phyloP scores from a whole-genome alignment of 1,139 yeast genomes.

The Blastobotrys raffinosifermentans region DNA sequence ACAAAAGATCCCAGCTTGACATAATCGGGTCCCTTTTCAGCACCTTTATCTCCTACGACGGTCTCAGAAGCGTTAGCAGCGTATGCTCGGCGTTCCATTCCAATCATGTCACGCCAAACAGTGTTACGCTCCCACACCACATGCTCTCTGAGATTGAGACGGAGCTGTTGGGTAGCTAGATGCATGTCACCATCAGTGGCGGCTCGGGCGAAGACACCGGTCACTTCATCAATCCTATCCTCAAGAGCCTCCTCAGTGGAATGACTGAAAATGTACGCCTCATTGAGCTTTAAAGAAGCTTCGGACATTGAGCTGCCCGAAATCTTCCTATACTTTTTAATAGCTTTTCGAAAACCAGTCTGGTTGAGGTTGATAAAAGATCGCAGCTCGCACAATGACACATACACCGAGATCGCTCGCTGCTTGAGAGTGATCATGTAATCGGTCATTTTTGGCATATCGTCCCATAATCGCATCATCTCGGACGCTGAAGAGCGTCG shows the following conservation, averaged over 20 bases:
- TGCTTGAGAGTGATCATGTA: slow-evolving; percentile 57
- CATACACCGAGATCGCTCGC: slow-evolving; percentile 60
- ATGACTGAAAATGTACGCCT: slow-evolving; percentile 43
- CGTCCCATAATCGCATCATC: slow-evolving; percentile 1
- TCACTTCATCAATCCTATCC: slow-evolving; percentile 43
- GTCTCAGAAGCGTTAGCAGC: slow-evolving; percentile 38
- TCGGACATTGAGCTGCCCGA: slow-evolving; percentile 53
- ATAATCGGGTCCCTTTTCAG: slow-evolving; percentile 11
- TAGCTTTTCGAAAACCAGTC: slow-evolving; percentile 83
- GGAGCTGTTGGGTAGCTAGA: slow-evolving; percentile 58
- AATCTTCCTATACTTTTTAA: slow-evolving; percentile 86
- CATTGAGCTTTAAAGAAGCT: slow-evolving; percentile 22
- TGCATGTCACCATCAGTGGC: slow-evolving; percentile 42
- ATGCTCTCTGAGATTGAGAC: slow-evolving; percentile 78
- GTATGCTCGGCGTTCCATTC: slow-evolving; percentile 68
- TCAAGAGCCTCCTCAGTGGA: slow-evolving; percentile 45
- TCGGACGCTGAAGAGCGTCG: not conserved
- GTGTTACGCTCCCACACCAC: slow-evolving; percentile 96
- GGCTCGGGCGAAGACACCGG: slow-evolving; percentile 43
- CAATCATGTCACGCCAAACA: slow-evolving; percentile 95
- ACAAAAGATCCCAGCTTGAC: slow-evolving; percentile 15
- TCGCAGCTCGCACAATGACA: slow-evolving; percentile 73
- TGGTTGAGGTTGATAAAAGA: slow-evolving; percentile 76
- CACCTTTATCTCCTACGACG: slow-evolving; percentile 13
- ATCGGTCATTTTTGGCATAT: slow-evolving; percentile 10